phyloP scores from a whole-genome alignment of 495 filamentous ascomycete genomes.

The Lasiosphaeria miniovina region DNA sequence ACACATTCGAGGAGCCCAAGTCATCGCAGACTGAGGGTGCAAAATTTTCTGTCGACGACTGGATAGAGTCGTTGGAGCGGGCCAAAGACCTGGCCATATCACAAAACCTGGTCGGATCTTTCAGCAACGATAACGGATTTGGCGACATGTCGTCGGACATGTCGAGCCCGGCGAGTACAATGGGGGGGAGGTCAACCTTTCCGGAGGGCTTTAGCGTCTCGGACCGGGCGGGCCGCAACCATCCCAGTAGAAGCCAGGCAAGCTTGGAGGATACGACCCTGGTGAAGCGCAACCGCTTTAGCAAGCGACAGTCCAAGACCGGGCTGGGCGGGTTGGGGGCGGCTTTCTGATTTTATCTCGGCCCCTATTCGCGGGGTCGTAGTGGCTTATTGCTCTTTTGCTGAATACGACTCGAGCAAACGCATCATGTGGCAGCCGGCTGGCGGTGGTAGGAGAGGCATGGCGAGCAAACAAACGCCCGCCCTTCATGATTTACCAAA shows the following conservation, averaged over 20 bases:
- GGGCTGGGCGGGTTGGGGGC: conserved; percentile 82
- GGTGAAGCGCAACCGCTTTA: conserved; percentile 72
- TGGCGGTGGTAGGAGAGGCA: not conserved
- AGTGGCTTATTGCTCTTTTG: not conserved
- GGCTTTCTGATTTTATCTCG: conserved; percentile 22
- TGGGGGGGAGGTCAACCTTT: conserved; percentile 48
- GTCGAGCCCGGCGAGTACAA: conserved; percentile 73
- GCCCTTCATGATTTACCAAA: not conserved
- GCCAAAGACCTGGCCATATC: conserved; percentile 77
- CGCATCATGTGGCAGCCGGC: not conserved
- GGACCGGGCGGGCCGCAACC: conserved; percentile 50
- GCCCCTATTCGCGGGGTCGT: not conserved
- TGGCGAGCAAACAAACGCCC: not conserved
- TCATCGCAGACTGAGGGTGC: conserved; percentile 29
- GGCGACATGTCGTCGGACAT: conserved; percentile 68
- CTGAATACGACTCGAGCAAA: not conserved
- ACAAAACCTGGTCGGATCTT: conserved; percentile 62
- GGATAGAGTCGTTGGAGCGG: conserved; percentile 79
- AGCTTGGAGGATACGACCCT: conserved; percentile 54
- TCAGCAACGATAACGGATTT: conserved; percentile 66
- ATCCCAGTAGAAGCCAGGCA: conserved; percentile 52
- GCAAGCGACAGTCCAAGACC: conserved; percentile 84
- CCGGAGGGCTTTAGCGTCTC: conserved; percentile 42
- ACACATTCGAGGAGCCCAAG: conserved; percentile 74
- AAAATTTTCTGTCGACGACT: conserved; percentile 68